Percentiles rank a stretch among this genome's conserved stretches.
Conservation (phyloP, 2,329 filamentous ascomycete species). For the Rutstroemia sp. region DNA sequence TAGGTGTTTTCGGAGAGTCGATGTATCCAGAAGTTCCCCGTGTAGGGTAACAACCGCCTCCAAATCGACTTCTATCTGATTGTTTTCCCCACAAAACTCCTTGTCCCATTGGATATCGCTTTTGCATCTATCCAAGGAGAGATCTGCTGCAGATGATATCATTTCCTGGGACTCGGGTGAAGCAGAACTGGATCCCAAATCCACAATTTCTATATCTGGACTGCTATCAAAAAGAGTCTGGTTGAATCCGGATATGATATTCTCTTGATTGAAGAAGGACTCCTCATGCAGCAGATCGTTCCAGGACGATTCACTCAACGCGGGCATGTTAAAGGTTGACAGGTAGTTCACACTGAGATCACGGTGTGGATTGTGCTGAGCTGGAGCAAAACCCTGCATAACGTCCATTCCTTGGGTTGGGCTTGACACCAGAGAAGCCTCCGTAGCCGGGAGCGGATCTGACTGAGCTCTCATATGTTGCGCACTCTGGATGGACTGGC, state of each 20-base stretch:
- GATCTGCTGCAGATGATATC: neutral
- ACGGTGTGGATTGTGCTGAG: neutral
- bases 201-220: neutral
- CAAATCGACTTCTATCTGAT: neutral
- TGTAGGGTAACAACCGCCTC: neutral
- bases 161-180: neutral
- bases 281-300: neutral
- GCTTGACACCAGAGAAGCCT: neutral
- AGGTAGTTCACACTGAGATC: neutral
- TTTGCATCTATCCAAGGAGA: neutral
- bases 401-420: neutral
- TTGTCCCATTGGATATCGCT: neutral
- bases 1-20: neutral
- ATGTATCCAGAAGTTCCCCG: neutral
- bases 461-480: neutral
- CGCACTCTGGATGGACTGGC: neutral
- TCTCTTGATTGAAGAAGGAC: neutral
- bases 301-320: neutral
- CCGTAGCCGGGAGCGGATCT: neutral
- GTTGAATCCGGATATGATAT: neutral
- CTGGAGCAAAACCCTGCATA: neutral
- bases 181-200: neutral
- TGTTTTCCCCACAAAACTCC: neutral
- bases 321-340: neutral
- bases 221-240: neutral